These are phyloP conservation scores for Kwoniella pini DNA, from an alignment of 768 basidiomycete genomes.

Conservation along the genomic window DNA sequence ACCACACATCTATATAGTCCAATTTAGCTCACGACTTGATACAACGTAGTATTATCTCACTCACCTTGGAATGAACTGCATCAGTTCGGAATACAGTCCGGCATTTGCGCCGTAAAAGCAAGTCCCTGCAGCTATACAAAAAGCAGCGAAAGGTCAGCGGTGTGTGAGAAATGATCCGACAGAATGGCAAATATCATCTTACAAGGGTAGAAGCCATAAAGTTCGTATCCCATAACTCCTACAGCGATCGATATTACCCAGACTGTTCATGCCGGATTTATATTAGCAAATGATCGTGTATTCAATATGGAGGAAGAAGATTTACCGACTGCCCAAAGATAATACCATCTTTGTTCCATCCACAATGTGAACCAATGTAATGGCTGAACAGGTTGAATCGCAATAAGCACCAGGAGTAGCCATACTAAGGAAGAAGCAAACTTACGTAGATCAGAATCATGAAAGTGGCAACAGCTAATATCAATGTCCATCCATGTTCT, in stretches of 20 bases:
- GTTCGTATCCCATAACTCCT: slow-evolving; percentile 37
- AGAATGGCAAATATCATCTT: slow-evolving; percentile 18
- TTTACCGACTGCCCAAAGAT: slow-evolving; percentile 41
- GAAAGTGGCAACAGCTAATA: slow-evolving; percentile 52
- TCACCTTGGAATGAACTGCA: slow-evolving; percentile 54
- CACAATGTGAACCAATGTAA: slow-evolving; percentile 43
- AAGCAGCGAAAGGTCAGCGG: no score
- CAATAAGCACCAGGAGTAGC: neutral
- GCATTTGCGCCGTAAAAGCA: slow-evolving; percentile 50
- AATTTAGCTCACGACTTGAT: no score
- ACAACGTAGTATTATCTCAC: slow-evolving; percentile 6
- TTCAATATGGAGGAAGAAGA: no score
- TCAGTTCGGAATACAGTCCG: slow-evolving; percentile 52
- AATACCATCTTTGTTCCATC: slow-evolving; percentile 50
- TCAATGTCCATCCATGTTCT: slow-evolving; percentile 55
- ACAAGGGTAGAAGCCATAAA: slow-evolving; percentile 48
- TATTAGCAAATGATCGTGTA: no score
- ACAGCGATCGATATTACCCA: slow-evolving; percentile 42
- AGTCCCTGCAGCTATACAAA: slow-evolving; percentile 39
- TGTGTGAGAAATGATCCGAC: no score
- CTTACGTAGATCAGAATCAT: slow-evolving; percentile 55
- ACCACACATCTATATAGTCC: slow-evolving; percentile 36
- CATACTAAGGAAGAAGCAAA: neutral
- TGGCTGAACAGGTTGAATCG: slow-evolving; percentile 36
- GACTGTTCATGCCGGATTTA: no score